These are phyloP conservation scores for Monosporascus sp. DNA, from an alignment of 2,329 filamentous ascomycete species.

Conservation along the genomic window DNA sequence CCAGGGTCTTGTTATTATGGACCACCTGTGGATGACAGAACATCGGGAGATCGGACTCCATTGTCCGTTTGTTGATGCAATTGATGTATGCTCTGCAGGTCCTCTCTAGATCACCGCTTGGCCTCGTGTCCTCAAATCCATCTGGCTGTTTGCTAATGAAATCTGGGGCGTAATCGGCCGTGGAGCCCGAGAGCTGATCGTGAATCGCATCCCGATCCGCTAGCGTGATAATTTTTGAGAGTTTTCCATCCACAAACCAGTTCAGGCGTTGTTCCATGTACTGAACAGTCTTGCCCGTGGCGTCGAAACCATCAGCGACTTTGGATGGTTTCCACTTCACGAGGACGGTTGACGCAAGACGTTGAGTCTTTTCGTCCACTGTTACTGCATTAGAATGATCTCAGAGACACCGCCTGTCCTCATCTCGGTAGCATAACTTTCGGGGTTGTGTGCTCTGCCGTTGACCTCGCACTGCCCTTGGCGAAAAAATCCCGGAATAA, in stretches of 20 bases:
- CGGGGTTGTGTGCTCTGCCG: slow-evolving; percentile 6
- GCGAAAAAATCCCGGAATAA: no score
- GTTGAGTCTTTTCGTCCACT: slow-evolving; percentile 9
- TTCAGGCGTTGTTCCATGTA: slow-evolving; percentile 11
- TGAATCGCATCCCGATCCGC: slow-evolving; percentile 11
- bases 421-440: slow-evolving; percentile 9
- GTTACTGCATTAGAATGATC: slow-evolving; percentile 13
- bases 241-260: slow-evolving; percentile 13
- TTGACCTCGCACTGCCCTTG: background rate
- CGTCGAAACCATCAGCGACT: background rate
- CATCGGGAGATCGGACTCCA: slow-evolving; percentile 16
- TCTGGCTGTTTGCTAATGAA: slow-evolving; percentile 7
- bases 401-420: slow-evolving; percentile 6
- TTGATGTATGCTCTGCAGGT: slow-evolving; percentile 26
- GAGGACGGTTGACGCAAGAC: slow-evolving; percentile 8
- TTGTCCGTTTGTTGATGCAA: slow-evolving; percentile 26
- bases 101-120: slow-evolving; percentile 11
- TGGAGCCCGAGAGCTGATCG: slow-evolving; percentile 7
- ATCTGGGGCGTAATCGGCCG: slow-evolving; percentile 6
- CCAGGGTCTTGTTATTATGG: slow-evolving; percentile 24
- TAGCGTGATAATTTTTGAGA: slow-evolving; percentile 10
- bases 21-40: slow-evolving; percentile 22
- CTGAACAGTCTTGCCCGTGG: slow-evolving; percentile 1
- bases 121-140: slow-evolving; percentile 2
- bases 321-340: slow-evolving; percentile 3